These are phyloP conservation scores for Infundibulicybe gibba DNA, from an alignment of 768 basidiomycete genomes.

Conservation along the genomic window DNA sequence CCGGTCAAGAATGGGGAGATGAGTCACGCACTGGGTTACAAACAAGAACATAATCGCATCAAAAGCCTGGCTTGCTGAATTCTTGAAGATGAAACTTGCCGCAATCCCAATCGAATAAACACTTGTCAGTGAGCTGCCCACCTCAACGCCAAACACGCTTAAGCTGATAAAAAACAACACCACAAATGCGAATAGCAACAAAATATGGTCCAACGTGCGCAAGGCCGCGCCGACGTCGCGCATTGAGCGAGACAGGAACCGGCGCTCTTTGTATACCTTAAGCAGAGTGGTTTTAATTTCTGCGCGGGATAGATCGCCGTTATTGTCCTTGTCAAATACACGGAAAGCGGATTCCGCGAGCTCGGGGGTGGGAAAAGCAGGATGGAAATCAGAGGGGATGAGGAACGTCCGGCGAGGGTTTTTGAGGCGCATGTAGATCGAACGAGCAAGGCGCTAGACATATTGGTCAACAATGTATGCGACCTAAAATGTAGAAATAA, in stretches of 20 bases:
- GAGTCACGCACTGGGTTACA: conserved; percentile 70
- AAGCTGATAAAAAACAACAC: conserved; percentile 72
- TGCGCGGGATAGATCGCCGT: conserved; percentile 72
- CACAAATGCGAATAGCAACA: conserved; percentile 59
- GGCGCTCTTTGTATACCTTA: conserved; percentile 75
- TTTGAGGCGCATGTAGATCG: conserved; percentile 62
- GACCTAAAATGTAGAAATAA: background rate
- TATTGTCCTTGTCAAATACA: conserved; percentile 73
- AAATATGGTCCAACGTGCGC: conserved; percentile 56
- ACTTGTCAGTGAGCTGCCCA: conserved; percentile 65
- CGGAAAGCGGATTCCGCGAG: conserved; percentile 67
- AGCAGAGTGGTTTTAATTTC: conserved; percentile 70
- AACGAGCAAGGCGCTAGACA: conserved; percentile 59
- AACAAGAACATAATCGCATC: conserved; percentile 82
- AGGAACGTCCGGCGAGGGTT: conserved; percentile 56
- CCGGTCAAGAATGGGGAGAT: conserved; percentile 8
- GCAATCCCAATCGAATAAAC: conserved; percentile 72
- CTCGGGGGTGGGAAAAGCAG: conserved; percentile 56
- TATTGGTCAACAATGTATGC: background rate
- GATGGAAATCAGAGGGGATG: conserved; percentile 64
- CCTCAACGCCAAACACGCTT: conserved; percentile 66
- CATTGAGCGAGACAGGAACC: conserved; percentile 73
- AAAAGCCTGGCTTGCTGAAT: conserved; percentile 65
- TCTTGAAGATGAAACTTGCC: conserved; percentile 80
- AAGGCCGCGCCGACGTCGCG: conserved; percentile 71